Evolutionary conservation across 2,329 filamentous ascomycete genomes (phyloP).

Genomic region (Proliferodiscus dingleyae): DNA sequence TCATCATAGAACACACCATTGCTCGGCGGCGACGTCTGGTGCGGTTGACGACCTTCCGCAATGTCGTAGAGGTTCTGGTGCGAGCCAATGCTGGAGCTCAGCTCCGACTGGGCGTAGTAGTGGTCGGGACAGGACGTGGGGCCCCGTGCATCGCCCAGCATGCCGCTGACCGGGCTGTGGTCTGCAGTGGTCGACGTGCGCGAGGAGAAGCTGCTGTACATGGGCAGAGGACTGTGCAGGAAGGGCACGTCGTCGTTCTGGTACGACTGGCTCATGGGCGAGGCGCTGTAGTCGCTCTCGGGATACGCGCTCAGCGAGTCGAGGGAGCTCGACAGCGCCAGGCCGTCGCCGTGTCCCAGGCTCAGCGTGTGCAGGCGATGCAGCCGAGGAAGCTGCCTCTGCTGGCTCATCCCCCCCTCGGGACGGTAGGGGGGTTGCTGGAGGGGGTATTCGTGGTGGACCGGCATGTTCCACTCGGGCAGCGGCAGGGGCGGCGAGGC

Average conservation of each 20-base stretch:
- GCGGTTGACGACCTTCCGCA: constrained; percentile 27
- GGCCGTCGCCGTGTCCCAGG: constrained; percentile 31
- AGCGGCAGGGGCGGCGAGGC: constrained; percentile 24
- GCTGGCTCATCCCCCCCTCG: constrained; percentile 22
- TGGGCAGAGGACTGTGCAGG: constrained; percentile 49
- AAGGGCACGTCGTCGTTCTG: constrained; percentile 51
- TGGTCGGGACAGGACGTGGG: constrained; percentile 58
- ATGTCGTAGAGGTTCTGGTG: constrained; percentile 54
- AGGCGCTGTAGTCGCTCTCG: constrained; percentile 51
- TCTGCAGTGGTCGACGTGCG: constrained; percentile 47
- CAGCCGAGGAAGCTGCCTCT: constrained; percentile 44
- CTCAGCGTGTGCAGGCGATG: constrained; percentile 42
- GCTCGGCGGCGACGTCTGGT: constrained; percentile 25
- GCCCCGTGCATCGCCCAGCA: constrained; percentile 51
- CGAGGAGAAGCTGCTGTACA: constrained; percentile 51
- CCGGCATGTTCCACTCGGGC: constrained; percentile 30
- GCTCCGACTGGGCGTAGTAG: constrained; percentile 56
- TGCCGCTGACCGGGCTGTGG: constrained; percentile 47
- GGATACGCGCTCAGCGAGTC: constrained; percentile 49
- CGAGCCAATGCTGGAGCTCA: constrained; percentile 55
- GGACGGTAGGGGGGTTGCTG: constrained; percentile 19
- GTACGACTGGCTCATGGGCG: constrained; percentile 50
- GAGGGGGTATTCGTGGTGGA: constrained; percentile 26
- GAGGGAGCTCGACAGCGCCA: constrained; percentile 27
- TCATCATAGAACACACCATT: constrained; percentile 34